Percentiles rank a stretch among this genome's conserved stretches.
phyloP scores from a whole-genome alignment of 2,329 filamentous ascomycete species.

The Helicocarpus griseus region DNA sequence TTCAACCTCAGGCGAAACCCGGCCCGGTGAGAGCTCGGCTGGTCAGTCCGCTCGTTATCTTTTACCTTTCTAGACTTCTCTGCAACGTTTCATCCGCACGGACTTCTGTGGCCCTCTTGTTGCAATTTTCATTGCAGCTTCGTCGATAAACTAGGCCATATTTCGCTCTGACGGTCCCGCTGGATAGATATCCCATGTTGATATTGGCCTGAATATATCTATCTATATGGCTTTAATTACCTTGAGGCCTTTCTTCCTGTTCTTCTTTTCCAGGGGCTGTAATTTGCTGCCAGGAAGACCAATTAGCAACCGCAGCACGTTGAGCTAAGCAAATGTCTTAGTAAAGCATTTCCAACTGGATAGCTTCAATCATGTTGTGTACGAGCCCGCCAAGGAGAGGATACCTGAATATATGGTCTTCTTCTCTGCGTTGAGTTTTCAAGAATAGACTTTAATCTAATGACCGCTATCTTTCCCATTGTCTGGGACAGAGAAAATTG shows the following conservation, averaged over 20 bases:
- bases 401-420: too few relatives aligned
- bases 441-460: too few relatives aligned
- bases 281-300: too few relatives aligned
- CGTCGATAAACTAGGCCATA: background rate
- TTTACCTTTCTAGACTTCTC: background rate
- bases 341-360: too few relatives aligned
- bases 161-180: background rate
- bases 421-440: too few relatives aligned
- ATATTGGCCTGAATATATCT: background rate
- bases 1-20: background rate
- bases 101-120: background rate
- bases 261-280: background rate
- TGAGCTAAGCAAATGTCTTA: background rate
- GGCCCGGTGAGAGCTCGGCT: background rate
- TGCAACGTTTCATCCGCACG: background rate
- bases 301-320: background rate
- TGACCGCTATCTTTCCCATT: too few relatives aligned
- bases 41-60: background rate
- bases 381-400: too few relatives aligned
- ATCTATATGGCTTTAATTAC: too few relatives aligned
- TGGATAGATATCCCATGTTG: too few relatives aligned
- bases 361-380: too few relatives aligned
- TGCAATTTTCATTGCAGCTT: background rate
- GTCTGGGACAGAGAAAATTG: too few relatives aligned
- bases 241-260: background rate